Percentiles rank a stretch among this genome's conserved stretches.
Conservation (phyloP, 176 grass and related monocot genomes). For the Raddia distichophylla region DNA sequence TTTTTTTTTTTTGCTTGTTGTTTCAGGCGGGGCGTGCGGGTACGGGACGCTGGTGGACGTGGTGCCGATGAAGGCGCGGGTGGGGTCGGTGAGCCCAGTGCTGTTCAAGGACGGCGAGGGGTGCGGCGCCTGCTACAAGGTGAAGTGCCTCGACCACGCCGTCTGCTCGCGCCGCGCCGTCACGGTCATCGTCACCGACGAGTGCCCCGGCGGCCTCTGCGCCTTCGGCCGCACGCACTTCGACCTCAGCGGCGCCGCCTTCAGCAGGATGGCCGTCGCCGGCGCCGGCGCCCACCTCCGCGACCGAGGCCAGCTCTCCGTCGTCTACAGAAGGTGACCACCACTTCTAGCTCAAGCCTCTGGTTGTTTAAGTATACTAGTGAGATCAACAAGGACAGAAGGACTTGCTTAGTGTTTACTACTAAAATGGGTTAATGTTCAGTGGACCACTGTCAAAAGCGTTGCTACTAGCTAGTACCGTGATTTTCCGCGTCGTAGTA, state of each 20-base stretch:
- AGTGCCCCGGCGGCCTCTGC: conserved; percentile 88
- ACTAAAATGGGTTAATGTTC: too few species aligned
- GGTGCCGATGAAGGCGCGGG: conserved; percentile 79
- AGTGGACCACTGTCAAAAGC: background rate
- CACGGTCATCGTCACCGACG: conserved; percentile 93
- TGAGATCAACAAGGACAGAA: background rate
- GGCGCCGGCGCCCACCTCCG: conserved; percentile 65
- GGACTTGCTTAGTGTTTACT: too few species aligned
- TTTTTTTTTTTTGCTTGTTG: too few species aligned
- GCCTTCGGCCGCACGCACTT: conserved; percentile 74
- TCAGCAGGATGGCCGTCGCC: conserved; percentile 79
- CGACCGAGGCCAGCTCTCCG: conserved; percentile 66
- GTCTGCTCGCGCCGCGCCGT: conserved; percentile 92
- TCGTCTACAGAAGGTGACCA: conserved; percentile 74
- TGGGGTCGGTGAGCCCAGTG: conserved; percentile 90
- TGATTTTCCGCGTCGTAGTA: background rate
- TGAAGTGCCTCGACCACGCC: conserved; percentile 73
- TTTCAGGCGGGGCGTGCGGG: conserved; percentile 86
- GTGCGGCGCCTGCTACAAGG: conserved; percentile 99
- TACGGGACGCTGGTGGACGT: conserved; percentile 97
- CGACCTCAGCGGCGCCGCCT: conserved; percentile 95
- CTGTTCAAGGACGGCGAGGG: conserved; percentile 96
- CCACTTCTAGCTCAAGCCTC: background rate
- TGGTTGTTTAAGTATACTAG: background rate
- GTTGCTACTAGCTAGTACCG: too few species aligned